Evolutionary conservation across 2,329 filamentous ascomycete species (phyloP), one percentile per base, ranked within the genome.

Genomic region (Aspergillus tubingensis): DNA sequence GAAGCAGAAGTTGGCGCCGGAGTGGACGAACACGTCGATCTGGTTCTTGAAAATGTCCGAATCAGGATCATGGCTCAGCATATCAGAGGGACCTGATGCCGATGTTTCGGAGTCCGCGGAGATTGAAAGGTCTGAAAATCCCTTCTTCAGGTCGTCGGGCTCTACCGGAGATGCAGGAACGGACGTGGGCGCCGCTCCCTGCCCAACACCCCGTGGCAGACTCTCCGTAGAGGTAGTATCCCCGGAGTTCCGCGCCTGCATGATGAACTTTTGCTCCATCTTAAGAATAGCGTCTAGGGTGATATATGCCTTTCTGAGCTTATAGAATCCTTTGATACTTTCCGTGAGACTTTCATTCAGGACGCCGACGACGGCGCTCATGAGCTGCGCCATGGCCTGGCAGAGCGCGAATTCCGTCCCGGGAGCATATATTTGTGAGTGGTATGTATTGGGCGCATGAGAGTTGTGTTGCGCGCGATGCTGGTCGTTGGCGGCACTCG

Each of bases 321-420:
- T 96, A 73, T 96, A 96, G 71, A 98, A 98, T 5, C 92, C 92
- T 76, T 89, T 92, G 74, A 98, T 86, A 15, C 88, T 92, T 74
- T 98, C 95, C 0, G 93, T 94, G 68, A 98, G 78, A 72, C 91
- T 96, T 79, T 98, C 95, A 66, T 96, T 96, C 68, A 98, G 80
- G 15, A 98, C 91, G 0, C 88, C 91, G 0, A 97, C 88, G 1
- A 99, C 89, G 0, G 93, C 93, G 59, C 86, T 85, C 89, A 97
- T 96, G 64, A 97, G 82, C 76, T 96, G 91, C 2, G 91, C 86
- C 79, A 97, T 88, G 4, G 92, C 91, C 61, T 92, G 86, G 62
- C 92, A 91, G 3, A 98, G 81, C 2, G 91, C 87, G 73, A 91
- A 98, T 78, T 99, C 94, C 5, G 90, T 91, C 2, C 95, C 95